Conservation (phyloP, 768 basidiomycete species). For the Amanita rubescens region DNA sequence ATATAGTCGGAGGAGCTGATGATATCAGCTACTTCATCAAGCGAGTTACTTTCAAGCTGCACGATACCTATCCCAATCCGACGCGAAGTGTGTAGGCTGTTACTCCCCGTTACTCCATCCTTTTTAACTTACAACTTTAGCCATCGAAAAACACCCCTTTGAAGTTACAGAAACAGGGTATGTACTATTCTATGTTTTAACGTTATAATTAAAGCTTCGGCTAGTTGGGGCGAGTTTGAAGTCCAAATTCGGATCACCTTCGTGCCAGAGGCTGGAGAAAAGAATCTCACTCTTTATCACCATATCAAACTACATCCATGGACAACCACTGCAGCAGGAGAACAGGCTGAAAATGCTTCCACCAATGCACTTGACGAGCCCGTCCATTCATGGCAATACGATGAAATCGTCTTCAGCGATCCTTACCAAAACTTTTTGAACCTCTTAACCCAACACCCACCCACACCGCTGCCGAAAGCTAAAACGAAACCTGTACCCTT, state of each 20-base stretch:
- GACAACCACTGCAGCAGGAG: conserved; percentile 41
- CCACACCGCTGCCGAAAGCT: conserved; percentile 67
- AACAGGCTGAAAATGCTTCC: conserved; percentile 55
- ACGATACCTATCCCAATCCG: conserved; percentile 93
- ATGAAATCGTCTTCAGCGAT: conserved; percentile 95
- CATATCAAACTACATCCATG: conserved; percentile 95
- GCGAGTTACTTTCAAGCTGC: conserved; percentile 93
- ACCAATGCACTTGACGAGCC: conserved; percentile 64
- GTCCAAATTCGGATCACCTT: conserved; percentile 90
- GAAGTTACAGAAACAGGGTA: conserved; percentile 95
- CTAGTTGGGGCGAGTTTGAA: conserved; percentile 97
- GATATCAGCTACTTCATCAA: conserved; percentile 90
- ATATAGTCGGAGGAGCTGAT: conserved; percentile 84
- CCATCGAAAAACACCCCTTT: conserved; percentile 88
- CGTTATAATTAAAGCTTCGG: background rate
- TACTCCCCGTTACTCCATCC: conserved; percentile 1
- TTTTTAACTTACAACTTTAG: conserved; percentile 31
- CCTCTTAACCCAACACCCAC: conserved; percentile 73
- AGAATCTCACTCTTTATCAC: conserved; percentile 81
- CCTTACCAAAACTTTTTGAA: conserved; percentile 84
- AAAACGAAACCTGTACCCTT: conserved; percentile 64
- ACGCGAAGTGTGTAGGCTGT: conserved; percentile 63
- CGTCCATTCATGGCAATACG: conserved; percentile 98
- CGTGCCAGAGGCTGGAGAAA: conserved; percentile 84
- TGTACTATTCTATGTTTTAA: conserved; percentile 12